phyloP scores from a whole-genome alignment of 352 stramenopile species.

The Phytophthora megakarya region DNA sequence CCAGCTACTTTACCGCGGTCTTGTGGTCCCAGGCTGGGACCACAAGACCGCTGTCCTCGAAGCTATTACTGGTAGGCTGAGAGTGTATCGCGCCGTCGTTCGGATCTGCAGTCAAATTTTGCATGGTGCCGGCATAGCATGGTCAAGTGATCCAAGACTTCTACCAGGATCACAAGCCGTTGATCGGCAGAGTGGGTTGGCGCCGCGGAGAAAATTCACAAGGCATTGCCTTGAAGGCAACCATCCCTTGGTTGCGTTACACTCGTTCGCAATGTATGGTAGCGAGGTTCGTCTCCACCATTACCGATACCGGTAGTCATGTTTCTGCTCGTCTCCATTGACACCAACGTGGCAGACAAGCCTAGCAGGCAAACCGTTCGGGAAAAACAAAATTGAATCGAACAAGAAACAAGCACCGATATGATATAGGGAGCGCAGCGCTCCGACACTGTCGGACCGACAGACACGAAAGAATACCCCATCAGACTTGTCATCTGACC shows the following conservation, averaged over 20 bases:
- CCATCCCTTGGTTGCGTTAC: slow-evolving; percentile 4
- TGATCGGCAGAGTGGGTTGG: slow-evolving; percentile 17
- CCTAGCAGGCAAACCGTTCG: slow-evolving; percentile 2
- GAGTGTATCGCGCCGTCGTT: slow-evolving; percentile 7
- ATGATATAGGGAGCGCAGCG: slow-evolving; percentile 32
- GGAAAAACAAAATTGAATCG: slow-evolving; percentile 24
- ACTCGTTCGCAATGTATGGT: background rate
- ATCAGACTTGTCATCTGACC: too few species aligned
- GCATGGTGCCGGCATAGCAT: too few species aligned
- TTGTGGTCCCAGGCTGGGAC: too few species aligned
- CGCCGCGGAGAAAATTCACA: slow-evolving; percentile 19
- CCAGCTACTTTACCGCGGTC: too few species aligned
- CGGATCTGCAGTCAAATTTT: slow-evolving; percentile 1
- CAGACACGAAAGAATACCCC: slow-evolving; percentile 34
- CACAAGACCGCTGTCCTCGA: too few species aligned
- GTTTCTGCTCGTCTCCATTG: slow-evolving; percentile 25
- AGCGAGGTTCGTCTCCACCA: background rate
- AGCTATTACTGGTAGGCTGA: background rate
- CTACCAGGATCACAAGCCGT: slow-evolving; percentile 7
- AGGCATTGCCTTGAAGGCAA: too few species aligned
- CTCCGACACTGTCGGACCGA: too few species aligned
- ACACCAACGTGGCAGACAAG: slow-evolving; percentile 29
- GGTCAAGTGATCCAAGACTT: slow-evolving; percentile 13
- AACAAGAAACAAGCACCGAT: slow-evolving; percentile 29
- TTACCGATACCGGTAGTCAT: too few species aligned